These are phyloP conservation scores for Berberis thunbergii DNA, from an alignment of 164 flowering plant genomes.

Conservation along the genomic window DNA sequence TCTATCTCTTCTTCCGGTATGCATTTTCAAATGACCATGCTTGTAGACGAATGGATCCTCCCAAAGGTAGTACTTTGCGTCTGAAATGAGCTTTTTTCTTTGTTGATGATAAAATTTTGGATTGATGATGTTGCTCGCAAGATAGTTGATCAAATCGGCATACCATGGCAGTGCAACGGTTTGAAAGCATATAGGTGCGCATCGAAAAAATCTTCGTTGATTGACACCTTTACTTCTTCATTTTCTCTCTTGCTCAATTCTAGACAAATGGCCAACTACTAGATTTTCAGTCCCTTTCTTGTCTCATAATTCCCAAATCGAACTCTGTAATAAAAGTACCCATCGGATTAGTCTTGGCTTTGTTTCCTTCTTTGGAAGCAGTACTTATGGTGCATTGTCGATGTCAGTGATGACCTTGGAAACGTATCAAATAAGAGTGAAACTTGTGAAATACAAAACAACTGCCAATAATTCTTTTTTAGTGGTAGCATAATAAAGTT, in stretches of 20 bases:
- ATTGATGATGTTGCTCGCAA: neutral
- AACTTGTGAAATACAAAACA: neutral
- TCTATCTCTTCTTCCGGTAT: neutral
- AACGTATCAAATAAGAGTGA: neutral
- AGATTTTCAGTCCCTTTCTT: neutral
- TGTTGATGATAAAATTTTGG: too few species aligned
- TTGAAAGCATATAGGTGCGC: neutral
- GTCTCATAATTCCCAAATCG: neutral
- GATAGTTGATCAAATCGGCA: neutral
- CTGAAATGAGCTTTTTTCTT: too few species aligned
- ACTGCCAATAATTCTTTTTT: too few species aligned
- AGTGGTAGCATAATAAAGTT: neutral
- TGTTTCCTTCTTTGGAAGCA: neutral
- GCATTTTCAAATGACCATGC: neutral
- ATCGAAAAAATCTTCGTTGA: neutral
- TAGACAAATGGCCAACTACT: neutral
- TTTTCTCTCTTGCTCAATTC: neutral
- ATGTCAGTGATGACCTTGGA: neutral
- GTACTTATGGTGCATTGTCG: too few species aligned
- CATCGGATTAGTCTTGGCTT: neutral
- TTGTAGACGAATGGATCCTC: neutral
- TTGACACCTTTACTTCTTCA: too few species aligned
- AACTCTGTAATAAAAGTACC: neutral
- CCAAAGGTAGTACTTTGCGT: neutral
- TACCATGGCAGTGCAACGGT: neutral